Percentiles rank a stretch among this genome's conserved stretches.
Evolutionary conservation across 1,284 basidiomycete species (phyloP).

Genomic region (Polyporus tsugae): DNA sequence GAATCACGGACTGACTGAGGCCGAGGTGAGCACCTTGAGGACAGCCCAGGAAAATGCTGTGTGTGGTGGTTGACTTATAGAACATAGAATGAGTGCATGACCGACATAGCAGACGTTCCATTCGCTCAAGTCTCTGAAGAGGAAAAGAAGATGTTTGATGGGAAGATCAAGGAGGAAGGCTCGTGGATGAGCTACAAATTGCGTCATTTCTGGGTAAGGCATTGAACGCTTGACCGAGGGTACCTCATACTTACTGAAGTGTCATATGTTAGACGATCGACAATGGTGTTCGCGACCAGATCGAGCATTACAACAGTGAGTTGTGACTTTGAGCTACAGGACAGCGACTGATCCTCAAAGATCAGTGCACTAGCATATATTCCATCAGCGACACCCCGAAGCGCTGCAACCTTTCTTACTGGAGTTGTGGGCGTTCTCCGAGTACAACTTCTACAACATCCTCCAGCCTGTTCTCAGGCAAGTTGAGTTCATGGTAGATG

Average conservation of each 20-base stretch:
- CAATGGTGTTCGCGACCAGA: constrained; percentile 52
- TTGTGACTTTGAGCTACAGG: background rate
- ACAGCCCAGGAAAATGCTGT: background rate
- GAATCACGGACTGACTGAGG: constrained; percentile 61
- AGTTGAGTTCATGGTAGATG: constrained; percentile 25
- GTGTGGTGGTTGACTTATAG: background rate
- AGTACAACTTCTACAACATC: constrained; percentile 59
- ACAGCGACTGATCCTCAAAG: constrained; percentile 37
- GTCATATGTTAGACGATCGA: constrained; percentile 42
- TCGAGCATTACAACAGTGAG: constrained; percentile 67
- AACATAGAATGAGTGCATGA: constrained; percentile 48
- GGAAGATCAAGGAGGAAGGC: constrained; percentile 51
- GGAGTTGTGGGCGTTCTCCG: constrained; percentile 62
- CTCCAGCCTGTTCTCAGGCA: constrained; percentile 59
- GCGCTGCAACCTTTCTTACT: constrained; percentile 60
- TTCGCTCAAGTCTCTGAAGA: constrained; percentile 55
- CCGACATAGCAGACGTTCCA: constrained; percentile 65
- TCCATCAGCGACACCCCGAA: constrained; percentile 54
- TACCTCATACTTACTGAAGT: no score
- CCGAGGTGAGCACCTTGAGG: constrained; percentile 29
- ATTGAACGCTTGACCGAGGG: no score
- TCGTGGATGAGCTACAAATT: constrained; percentile 62
- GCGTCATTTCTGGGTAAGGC: constrained; percentile 51
- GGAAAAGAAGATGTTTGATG: constrained; percentile 60
- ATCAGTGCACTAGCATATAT: constrained; percentile 58